A percentile compares a stretch with the other conserved stretches of the same genome.
Conservation (phyloP, 2,329 filamentous ascomycete species). For the Talaromyces albobiverticillius region DNA sequence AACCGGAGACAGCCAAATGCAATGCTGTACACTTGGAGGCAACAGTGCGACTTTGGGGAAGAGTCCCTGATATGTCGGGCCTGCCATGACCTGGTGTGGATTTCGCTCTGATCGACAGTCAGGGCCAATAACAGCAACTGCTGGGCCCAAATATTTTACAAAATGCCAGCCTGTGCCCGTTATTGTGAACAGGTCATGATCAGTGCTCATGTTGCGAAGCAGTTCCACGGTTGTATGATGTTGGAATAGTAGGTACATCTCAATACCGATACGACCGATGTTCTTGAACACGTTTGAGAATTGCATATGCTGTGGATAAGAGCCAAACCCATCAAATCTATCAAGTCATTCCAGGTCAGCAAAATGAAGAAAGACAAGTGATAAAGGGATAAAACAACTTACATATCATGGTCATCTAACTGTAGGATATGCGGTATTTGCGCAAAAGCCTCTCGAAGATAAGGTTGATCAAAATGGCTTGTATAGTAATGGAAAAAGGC, state of each 20-base stretch:
- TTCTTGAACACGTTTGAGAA: conserved; percentile 97
- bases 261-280: conserved; percentile 88
- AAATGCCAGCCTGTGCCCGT: conserved; percentile 99
- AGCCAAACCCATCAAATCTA: conserved; percentile 95
- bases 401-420: conserved; percentile 98
- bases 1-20: conserved; percentile 91
- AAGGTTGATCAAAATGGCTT: conserved; percentile 95
- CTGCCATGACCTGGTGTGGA: conserved; percentile 87
- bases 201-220: conserved; percentile 80
- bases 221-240: conserved; percentile 96
- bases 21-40: conserved; percentile 91
- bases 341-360: background rate
- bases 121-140: conserved; percentile 82
- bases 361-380: background rate
- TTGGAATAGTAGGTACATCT: conserved; percentile 98
- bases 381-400: conserved; percentile 44
- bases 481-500: conserved; percentile 99
- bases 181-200: conserved; percentile 91
- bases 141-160: conserved; percentile 90
- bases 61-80: conserved; percentile 93
- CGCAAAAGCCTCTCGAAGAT: conserved; percentile 89
- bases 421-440: conserved; percentile 94
- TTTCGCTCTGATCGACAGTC: conserved; percentile 92
- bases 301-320: conserved; percentile 98
- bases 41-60: conserved; percentile 93